Evolutionary conservation across 768 basidiomycete species (phyloP).

Genomic region (Termitomyces sp.): DNA sequence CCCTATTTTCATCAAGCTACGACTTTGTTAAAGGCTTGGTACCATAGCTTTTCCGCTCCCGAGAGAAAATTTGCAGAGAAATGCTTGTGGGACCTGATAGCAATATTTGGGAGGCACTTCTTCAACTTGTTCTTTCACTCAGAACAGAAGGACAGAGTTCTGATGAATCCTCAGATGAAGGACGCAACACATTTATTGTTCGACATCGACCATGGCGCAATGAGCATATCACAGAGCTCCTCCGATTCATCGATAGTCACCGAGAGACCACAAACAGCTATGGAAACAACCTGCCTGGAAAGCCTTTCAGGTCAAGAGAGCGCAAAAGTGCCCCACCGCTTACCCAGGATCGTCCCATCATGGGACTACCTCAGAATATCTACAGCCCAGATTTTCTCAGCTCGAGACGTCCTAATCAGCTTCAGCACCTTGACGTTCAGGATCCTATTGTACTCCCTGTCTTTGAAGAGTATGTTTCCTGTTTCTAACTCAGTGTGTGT

Average conservation of each 20-base stretch:
- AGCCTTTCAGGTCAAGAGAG: not conserved
- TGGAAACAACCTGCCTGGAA: not conserved
- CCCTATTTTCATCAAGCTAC: not conserved
- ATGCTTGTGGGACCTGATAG: not conserved
- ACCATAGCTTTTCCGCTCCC: not conserved
- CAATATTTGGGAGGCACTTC: not conserved
- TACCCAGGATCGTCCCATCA: too few relatives aligned
- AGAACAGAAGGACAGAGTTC: not conserved
- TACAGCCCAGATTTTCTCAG: too few relatives aligned
- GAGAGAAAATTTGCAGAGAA: not conserved
- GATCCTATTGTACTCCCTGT: too few relatives aligned
- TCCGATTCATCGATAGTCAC: not conserved
- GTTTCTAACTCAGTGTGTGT: too few relatives aligned
- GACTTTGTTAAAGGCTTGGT: not conserved
- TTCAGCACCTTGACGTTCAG: too few relatives aligned
- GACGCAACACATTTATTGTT: not conserved
- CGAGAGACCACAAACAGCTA: not conserved
- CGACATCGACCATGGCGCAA: not conserved
- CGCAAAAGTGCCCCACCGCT: not conserved
- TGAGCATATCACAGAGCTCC: not conserved
- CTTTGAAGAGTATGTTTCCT: too few relatives aligned
- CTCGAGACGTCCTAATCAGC: too few relatives aligned
- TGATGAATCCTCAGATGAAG: not conserved
- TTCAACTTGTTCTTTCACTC: not conserved
- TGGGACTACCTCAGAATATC: too few relatives aligned